Evolutionary conservation across 176 grass and related monocot genomes (phyloP), one percentile per base, ranked within the genome.

Genomic region (Bothriochloa decipiens): DNA sequence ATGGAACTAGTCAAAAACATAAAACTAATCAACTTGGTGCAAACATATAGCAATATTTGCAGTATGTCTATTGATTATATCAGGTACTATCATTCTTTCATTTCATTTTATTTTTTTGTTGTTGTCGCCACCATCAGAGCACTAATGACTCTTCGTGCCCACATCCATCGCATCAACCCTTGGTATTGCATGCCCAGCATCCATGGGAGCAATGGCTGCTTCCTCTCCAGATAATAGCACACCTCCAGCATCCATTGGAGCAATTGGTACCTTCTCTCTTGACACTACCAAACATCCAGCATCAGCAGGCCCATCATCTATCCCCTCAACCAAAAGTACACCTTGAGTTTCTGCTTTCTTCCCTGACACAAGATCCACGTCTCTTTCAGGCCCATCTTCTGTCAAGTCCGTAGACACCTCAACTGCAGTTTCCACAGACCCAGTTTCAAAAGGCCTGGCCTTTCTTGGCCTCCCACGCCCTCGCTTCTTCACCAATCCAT

Each of bases 381-480:
- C 27, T 12, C 20, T 42, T 61, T 26, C n/a, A 14, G 8, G 43
- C 18, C 27, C 72, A 35, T n/a, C 47, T 67, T 79, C 66, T 66
- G 41, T 17, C 33, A 58, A 55, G 42, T 67, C 45, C 65, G 20
- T 36, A n/a, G 74, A 82, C 47, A 85, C 76, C 49, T 80, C 49
- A 76, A 25, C 22, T 58, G 69, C 65, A 71, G 57, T 20, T 76
- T 50, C 46, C n/a, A 7, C 70, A 37, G 33, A 46, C 39, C 13
- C 68, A 67, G 75, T 27, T 79, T 74, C 77, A 50, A 27, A 43
- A 52, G 45, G 72, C 3, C 16, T 74, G 45, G 4, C 55, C 84
- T 86, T 86, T 52, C 78, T 81, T 28, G 88, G 73, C 25, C 85
- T 86, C 16, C 81, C 82, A n/a, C 58, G 18, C 33, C 74, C 68